A percentile compares a stretch with the other conserved stretches of the same genome.
Conservation (phyloP, 306 rosid genomes). For the Spatholobus suberectus region DNA sequence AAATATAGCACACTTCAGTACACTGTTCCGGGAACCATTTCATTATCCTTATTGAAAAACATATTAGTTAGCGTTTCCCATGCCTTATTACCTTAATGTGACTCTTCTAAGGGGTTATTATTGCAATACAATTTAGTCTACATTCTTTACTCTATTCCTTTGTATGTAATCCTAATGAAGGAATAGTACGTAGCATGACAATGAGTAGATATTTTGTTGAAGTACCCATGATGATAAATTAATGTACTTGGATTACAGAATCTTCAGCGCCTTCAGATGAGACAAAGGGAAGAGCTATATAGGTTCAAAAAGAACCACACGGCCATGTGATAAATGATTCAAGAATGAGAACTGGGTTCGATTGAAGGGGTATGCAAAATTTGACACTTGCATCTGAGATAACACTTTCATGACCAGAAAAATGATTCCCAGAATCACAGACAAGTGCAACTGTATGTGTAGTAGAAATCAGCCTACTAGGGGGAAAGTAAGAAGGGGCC, state of each 20-base stretch:
- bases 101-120: conserved; percentile 22
- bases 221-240: conserved; percentile 37
- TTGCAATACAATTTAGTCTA: background rate
- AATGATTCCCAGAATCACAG: conserved; percentile 22
- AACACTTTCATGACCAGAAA: conserved; percentile 35
- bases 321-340: conserved; percentile 22
- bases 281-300: conserved; percentile 48
- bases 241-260: conserved; percentile 46
- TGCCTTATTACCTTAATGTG: conserved; percentile 26
- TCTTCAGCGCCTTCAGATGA: conserved; percentile 49
- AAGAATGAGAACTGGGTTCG: conserved; percentile 25
- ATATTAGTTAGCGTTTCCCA: background rate
- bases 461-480: conserved; percentile 40
- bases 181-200: conserved; percentile 32
- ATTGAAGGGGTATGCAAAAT: conserved; percentile 12
- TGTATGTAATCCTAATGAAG: conserved; percentile 41
- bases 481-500: conserved; percentile 44
- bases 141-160: conserved; percentile 12
- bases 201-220: conserved; percentile 47
- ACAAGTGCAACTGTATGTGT: conserved; percentile 41
- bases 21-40: background rate
- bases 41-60: conserved; percentile 4
- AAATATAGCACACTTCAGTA: conserved; percentile 7
- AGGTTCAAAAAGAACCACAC: conserved; percentile 27
- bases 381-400: conserved; percentile 21